Conservation (phyloP, 441 rosid genomes). For the Aleurites moluccanus region DNA sequence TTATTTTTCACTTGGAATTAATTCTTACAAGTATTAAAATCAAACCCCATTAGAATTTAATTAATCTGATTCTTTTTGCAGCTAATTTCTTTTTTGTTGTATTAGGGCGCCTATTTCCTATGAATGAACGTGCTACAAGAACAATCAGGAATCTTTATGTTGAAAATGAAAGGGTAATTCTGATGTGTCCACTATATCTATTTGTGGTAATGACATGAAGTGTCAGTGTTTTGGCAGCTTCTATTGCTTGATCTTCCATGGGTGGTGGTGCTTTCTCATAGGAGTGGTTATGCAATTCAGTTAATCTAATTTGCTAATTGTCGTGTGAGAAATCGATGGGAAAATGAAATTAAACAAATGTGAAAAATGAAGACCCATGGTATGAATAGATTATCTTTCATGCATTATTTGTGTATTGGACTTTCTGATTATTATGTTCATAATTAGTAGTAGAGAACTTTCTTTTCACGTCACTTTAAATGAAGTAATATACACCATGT, state of each 20-base stretch:
- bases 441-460: background rate
- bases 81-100: slow-evolving; percentile 16
- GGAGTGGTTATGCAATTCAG: background rate
- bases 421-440: background rate
- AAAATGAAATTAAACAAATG: slow-evolving; percentile 7
- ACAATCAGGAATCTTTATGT: slow-evolving; percentile 86
- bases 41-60: no score
- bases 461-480: background rate
- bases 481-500: background rate
- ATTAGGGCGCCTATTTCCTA: slow-evolving; percentile 72
- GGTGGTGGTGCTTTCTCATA: background rate
- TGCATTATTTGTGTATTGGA: background rate
- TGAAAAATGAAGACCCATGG: background rate
- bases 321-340: background rate
- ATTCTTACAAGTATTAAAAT: slow-evolving; percentile 5
- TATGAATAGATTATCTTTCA: background rate
- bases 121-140: slow-evolving; percentile 89
- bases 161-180: slow-evolving; percentile 93
- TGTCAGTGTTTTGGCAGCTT: slow-evolving; percentile 2
- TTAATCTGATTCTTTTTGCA: slow-evolving; percentile 7
- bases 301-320: background rate
- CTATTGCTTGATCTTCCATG: background rate
- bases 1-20: background rate
- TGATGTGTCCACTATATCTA: background rate
- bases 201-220: slow-evolving; percentile 1